These are phyloP conservation scores for Fusarium goolgardi DNA, from an alignment of 2,329 filamentous ascomycete species.

Conservation along the genomic window DNA sequence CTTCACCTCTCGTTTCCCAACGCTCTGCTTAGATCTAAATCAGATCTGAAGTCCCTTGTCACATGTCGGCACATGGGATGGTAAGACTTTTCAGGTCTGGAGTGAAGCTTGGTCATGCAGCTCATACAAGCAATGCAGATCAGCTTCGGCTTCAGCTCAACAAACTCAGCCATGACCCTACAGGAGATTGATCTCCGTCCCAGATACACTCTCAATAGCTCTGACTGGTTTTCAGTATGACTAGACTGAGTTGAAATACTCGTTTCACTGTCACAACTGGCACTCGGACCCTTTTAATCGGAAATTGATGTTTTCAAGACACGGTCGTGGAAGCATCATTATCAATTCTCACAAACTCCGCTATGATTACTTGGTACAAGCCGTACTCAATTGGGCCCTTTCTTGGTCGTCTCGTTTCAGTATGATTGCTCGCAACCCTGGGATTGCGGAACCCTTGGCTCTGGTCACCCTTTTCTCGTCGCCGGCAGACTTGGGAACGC, in stretches of 20 bases:
- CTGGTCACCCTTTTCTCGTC: slow-evolving; percentile 6
- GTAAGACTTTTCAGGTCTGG: not conserved
- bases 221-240: not conserved
- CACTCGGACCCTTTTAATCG: not conserved
- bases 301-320: slow-evolving; percentile 1
- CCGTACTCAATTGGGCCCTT: slow-evolving; percentile 1
- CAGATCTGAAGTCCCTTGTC: not conserved
- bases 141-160: slow-evolving; percentile 20
- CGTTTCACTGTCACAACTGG: not conserved
- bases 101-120: not conserved
- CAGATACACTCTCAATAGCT: not conserved
- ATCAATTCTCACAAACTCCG: slow-evolving; percentile 22
- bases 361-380: slow-evolving; percentile 9
- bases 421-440: slow-evolving; percentile 32
- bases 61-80: not conserved
- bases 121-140: not conserved
- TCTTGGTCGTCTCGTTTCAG: slow-evolving; percentile 30
- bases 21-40: not conserved
- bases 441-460: slow-evolving; percentile 25
- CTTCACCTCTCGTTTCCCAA: not conserved
- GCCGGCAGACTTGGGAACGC: slow-evolving; percentile 14
- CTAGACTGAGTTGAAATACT: not conserved
- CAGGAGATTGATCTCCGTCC: slow-evolving; percentile 31
- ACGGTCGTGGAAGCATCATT: not conserved
- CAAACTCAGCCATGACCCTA: slow-evolving; percentile 23